A percentile compares a stretch with the other conserved stretches of the same genome.
Evolutionary conservation across 768 basidiomycete species (phyloP).

Genomic region (Hebeloma cylindrosporum): DNA sequence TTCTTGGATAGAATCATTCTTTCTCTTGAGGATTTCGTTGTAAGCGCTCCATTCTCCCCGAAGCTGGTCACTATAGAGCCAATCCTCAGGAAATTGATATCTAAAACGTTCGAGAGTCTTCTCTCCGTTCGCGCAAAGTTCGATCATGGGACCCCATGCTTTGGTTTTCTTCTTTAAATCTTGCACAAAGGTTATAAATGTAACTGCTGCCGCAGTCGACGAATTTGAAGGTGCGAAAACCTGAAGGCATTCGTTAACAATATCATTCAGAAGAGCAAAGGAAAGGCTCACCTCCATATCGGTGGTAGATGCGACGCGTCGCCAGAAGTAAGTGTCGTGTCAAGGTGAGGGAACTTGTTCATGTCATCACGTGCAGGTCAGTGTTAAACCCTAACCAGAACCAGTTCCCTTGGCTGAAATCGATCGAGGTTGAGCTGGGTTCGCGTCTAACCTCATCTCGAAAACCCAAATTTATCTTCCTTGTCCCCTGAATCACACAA

Average conservation of each 20-base stretch:
- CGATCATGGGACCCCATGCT: constrained; percentile 96
- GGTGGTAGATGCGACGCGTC: constrained; percentile 39
- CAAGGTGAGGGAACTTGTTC: constrained; percentile 19
- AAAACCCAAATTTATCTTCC: constrained; percentile 16
- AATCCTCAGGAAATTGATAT: constrained; percentile 95
- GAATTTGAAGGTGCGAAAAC: constrained; percentile 77
- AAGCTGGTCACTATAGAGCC: constrained; percentile 98
- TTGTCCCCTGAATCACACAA: constrained; percentile 11
- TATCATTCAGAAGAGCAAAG: constrained; percentile 12
- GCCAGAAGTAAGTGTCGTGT: constrained; percentile 19
- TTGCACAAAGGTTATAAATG: constrained; percentile 99
- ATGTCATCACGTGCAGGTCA: constrained; percentile 22
- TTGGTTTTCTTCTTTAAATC: constrained; percentile 97
- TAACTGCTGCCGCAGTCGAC: constrained; percentile 97
- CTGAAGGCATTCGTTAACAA: constrained; percentile 36
- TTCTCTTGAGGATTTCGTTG: constrained; percentile 95
- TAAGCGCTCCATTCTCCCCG: constrained; percentile 98
- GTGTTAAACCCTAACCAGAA: constrained; percentile 20
- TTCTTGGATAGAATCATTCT: constrained; percentile 98
- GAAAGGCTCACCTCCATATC: constrained; percentile 42
- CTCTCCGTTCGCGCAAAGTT: constrained; percentile 91
- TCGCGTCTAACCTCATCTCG: constrained; percentile 13
- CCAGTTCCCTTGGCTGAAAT: background rate
- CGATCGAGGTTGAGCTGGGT: constrained; percentile 4
- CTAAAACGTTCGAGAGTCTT: constrained; percentile 96